Base-by-base conservation (phyloP, 2,329 filamentous ascomycete species). In the Fusarium pseudograminearum region DNA sequence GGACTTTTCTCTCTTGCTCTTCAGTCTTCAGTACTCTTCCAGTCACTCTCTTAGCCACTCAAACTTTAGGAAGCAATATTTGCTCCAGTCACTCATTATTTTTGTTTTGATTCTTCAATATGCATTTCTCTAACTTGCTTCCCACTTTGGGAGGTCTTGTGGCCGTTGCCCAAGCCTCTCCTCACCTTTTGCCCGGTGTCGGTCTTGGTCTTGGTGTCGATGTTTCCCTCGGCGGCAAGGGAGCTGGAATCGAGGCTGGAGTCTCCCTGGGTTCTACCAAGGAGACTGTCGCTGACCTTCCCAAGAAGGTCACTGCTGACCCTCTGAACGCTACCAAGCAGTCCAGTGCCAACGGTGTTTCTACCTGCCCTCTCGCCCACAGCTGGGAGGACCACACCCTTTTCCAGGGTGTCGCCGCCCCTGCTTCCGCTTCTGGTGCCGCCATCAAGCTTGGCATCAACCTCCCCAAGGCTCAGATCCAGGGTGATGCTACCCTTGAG, bases 401-500 rank as follows among this genome's bases (percentile, higher is more conserved):
- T 11, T 71, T 71, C 56, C 22, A 59, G 6, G 69, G 69, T 26
- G 52, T 72, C 15, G 69, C 69, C 15, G 69, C 71, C 10, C 50
- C 67, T 15, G 68, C 62, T 14, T 67, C 70, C 15, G 68, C 62
- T 24, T 64, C 68, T 20, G 62, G 68, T 4, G 46, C 66, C 8
- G 74, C 71, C 36, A 61, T 76, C 30, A 53, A 55, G 47, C 69
- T 76, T 20, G 74, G 70, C 7, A 68, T 76, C 12, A 66, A 70
- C 69, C 65, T 76, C 2, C 67, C 64, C 28, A 67, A 73, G 34
- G 74, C 74, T 28, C 86, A 84, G 72, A 78, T 85, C 44, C 81
- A 83, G 69, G 86, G 86, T 68, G 76, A 76, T n/a, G 81, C 85
- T 41, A 78, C 78, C 16, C 82, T 84, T 15, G 78, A 80, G 57